Conservation (phyloP, 1,284 basidiomycete genomes). For the Heterobasidion irregulare region DNA sequence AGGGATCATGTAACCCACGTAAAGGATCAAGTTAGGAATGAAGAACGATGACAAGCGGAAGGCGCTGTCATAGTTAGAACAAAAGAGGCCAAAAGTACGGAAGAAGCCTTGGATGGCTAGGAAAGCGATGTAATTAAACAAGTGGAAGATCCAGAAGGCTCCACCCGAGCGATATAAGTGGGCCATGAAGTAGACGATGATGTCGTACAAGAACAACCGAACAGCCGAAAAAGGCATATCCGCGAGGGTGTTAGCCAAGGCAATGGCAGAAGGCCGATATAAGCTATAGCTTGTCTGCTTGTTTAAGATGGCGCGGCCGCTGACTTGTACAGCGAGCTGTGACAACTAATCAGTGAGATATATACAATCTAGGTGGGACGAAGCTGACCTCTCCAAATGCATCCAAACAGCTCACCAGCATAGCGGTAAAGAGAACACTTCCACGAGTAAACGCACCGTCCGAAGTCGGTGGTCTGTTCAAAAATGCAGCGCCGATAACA, state of each 20-base stretch:
- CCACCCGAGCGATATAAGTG: slow-evolving; percentile 51
- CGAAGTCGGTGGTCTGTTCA: slow-evolving; percentile 64
- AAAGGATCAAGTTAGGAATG: slow-evolving; percentile 57
- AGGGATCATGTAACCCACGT: slow-evolving; percentile 69
- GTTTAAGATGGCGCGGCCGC: slow-evolving; percentile 67
- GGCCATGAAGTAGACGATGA: slow-evolving; percentile 74
- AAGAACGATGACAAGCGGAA: slow-evolving; percentile 56
- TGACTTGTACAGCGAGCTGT: slow-evolving; percentile 62
- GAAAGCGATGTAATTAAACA: slow-evolving; percentile 55
- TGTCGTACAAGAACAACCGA: slow-evolving; percentile 55
- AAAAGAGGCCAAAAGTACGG: slow-evolving; percentile 59
- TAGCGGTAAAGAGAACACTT: slow-evolving; percentile 70
- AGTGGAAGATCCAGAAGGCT: slow-evolving; percentile 67
- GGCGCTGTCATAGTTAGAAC: slow-evolving; percentile 56
- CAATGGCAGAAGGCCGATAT: slow-evolving; percentile 72
- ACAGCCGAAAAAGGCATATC: slow-evolving; percentile 70
- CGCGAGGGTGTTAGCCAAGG: slow-evolving; percentile 66
- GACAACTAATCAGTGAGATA: neutral
- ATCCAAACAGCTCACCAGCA: slow-evolving; percentile 69
- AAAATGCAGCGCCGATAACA: slow-evolving; percentile 72
- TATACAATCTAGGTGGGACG: slow-evolving; percentile 7
- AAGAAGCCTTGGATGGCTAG: slow-evolving; percentile 70
- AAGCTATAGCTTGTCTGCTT: slow-evolving; percentile 74
- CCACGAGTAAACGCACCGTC: slow-evolving; percentile 84
- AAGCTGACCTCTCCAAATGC: slow-evolving; percentile 64